A percentile compares a stretch with the other conserved stretches of the same genome.
Evolutionary conservation across 192 early-diverging fungal species (phyloP).

Genomic region (Linnemannia exigua): DNA sequence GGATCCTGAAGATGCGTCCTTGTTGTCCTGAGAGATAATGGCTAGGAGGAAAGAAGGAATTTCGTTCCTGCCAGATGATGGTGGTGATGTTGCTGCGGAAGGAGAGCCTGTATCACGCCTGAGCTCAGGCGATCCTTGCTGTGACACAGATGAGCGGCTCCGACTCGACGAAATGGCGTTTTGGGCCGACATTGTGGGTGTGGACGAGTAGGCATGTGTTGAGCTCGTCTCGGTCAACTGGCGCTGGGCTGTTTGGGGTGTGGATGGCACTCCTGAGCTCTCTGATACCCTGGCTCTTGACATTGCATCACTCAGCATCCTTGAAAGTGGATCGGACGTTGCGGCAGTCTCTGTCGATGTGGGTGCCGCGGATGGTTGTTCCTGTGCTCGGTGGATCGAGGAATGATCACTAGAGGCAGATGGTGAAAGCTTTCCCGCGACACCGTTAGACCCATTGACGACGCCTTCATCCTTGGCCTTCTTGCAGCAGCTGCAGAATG

Average conservation of each 20-base stretch:
- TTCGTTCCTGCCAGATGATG: constrained; percentile 4
- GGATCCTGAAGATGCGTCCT: neutral
- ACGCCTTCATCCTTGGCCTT: constrained; percentile 31
- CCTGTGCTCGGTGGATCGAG: neutral
- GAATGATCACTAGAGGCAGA: neutral
- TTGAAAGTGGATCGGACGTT: constrained; percentile 30
- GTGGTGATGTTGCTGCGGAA: neutral
- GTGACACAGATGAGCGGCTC: constrained; percentile 2
- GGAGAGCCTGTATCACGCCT: neutral
- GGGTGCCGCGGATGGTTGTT: neutral
- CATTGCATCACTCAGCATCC: constrained; percentile 49
- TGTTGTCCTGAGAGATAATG: constrained; percentile 36
- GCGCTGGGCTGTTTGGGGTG: neutral
- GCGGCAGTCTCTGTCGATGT: constrained; percentile 1
- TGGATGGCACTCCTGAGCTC: constrained; percentile 32
- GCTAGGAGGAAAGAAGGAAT: constrained; percentile 43
- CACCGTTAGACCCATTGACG: neutral
- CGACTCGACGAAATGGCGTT: neutral
- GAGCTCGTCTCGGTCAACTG: neutral
- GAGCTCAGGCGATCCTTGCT: neutral
- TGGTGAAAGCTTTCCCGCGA: neutral
- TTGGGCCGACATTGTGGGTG: constrained; percentile 1
- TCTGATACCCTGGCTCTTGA: constrained; percentile 46
- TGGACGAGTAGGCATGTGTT: neutral
- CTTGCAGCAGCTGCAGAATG: constrained; percentile 40